These are phyloP conservation scores for Metschnikowia koreensis DNA, from an alignment of 805 yeast species.

Conservation along the genomic window DNA sequence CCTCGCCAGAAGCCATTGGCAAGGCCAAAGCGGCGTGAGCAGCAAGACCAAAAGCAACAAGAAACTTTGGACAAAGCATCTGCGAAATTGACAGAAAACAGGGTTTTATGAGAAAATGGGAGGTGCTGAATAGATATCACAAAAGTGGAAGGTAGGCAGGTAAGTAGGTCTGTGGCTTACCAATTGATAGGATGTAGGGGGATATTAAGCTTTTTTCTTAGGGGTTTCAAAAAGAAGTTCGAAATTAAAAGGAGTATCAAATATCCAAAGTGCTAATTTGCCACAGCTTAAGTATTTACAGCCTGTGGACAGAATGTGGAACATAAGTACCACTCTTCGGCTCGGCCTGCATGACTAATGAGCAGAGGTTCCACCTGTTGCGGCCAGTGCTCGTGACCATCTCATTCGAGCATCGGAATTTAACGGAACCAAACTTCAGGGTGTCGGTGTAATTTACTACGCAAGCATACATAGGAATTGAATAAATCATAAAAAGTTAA, in stretches of 20 bases:
- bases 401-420: slow-evolving; percentile 1
- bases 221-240: too few relatives aligned
- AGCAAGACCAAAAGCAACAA: not conserved
- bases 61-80: not conserved
- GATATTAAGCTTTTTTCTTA: too few relatives aligned
- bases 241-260: too few relatives aligned
- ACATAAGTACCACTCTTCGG: slow-evolving; percentile 2
- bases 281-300: not conserved
- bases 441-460: too few relatives aligned
- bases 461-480: too few relatives aligned
- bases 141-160: too few relatives aligned
- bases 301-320: slow-evolving; percentile 3
- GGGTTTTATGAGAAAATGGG: not conserved
- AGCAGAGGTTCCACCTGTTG: slow-evolving; percentile 7
- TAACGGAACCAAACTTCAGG: slow-evolving; percentile 2
- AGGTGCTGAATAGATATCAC: not conserved
- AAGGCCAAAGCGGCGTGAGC: not conserved
- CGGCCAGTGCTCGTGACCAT: slow-evolving; percentile 5
- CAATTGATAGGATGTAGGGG: too few relatives aligned
- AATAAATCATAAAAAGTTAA: too few relatives aligned
- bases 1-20: not conserved
- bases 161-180: too few relatives aligned
- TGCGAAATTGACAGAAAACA: not conserved
- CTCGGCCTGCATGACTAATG: slow-evolving; percentile 6
- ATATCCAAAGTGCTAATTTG: too few relatives aligned